A percentile compares a stretch with the other conserved stretches of the same genome.
These are phyloP conservation scores for Chrysosporium queenslandicum DNA, from an alignment of 2,329 filamentous ascomycete genomes.

Conservation along the genomic window DNA sequence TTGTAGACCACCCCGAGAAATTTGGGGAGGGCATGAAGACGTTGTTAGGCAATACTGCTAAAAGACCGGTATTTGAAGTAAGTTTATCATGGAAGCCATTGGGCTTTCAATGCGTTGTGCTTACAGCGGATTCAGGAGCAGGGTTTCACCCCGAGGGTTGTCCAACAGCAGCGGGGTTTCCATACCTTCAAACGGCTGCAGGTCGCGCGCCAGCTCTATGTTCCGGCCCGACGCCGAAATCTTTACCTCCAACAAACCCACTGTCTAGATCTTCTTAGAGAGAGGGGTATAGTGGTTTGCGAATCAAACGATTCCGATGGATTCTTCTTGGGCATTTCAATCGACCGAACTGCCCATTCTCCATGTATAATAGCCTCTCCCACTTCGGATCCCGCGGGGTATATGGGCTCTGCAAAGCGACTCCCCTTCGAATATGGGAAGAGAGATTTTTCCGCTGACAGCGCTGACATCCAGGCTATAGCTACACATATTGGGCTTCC, in stretches of 20 bases:
- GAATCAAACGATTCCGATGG: slow-evolving; percentile 31
- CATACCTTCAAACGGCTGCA: slow-evolving; percentile 37
- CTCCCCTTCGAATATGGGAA: slow-evolving; percentile 54
- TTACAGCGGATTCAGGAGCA: slow-evolving; percentile 10
- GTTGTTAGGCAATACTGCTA: slow-evolving; percentile 42
- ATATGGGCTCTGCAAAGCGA: slow-evolving; percentile 38
- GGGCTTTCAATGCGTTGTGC: not conserved
- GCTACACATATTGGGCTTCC: slow-evolving; percentile 46
- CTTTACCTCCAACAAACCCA: slow-evolving; percentile 48
- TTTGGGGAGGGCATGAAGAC: slow-evolving; percentile 60
- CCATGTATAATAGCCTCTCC: slow-evolving; percentile 57
- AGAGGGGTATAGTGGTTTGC: slow-evolving; percentile 40
- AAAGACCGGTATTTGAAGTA: slow-evolving; percentile 21
- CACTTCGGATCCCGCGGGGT: slow-evolving; percentile 35
- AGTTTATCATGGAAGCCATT: slow-evolving; percentile 4
- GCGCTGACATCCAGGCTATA: slow-evolving; percentile 31
- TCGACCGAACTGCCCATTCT: slow-evolving; percentile 53
- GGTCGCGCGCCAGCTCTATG: not conserved
- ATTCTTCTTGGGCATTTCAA: slow-evolving; percentile 51
- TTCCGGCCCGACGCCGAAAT: slow-evolving; percentile 36
- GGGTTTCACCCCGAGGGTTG: slow-evolving; percentile 14
- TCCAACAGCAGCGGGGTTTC: slow-evolving; percentile 44
- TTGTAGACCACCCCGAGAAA: slow-evolving; percentile 66
- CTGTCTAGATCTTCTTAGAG: slow-evolving; percentile 47
- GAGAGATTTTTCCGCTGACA: slow-evolving; percentile 39